Evolutionary conservation across 2,329 filamentous ascomycete genomes (phyloP).

Genomic region (Rhinocladiella mackenziei): DNA sequence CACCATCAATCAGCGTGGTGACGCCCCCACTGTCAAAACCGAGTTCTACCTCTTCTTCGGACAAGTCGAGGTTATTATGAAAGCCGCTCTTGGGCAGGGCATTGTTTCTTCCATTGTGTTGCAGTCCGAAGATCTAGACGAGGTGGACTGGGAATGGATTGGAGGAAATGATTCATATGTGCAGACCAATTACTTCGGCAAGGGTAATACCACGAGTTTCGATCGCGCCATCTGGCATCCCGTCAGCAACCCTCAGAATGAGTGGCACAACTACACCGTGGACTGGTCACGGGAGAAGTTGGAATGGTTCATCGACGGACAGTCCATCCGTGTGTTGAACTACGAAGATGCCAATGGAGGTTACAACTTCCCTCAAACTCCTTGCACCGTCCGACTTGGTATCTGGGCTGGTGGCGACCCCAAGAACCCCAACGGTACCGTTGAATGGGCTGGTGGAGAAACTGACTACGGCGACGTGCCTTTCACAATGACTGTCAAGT

Average conservation of each 20-base stretch:
- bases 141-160: conserved; percentile 83
- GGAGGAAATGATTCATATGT: conserved; percentile 61
- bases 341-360: conserved; percentile 62
- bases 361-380: conserved; percentile 83
- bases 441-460: conserved; percentile 81
- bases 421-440: conserved; percentile 71
- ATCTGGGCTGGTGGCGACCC: conserved; percentile 89
- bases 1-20: conserved; percentile 63
- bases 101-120: conserved; percentile 80
- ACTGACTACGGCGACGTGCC: conserved; percentile 82
- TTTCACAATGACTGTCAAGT: conserved; percentile 79
- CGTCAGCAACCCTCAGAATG: conserved; percentile 60
- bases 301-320: conserved; percentile 79
- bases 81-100: conserved; percentile 68
- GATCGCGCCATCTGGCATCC: conserved; percentile 63
- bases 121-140: conserved; percentile 77
- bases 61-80: conserved; percentile 71
- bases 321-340: conserved; percentile 70
- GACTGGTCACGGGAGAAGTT: conserved; percentile 87
- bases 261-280: conserved; percentile 81
- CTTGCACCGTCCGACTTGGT: conserved; percentile 91
- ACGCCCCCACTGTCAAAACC: conserved; percentile 74
- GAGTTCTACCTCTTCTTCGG: conserved; percentile 86
- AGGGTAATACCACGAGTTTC: conserved; percentile 66
- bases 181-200: conserved; percentile 73